Base-by-base conservation (phyloP, 108 stramenopile species). In the Nannochloropsis granulata region DNA sequence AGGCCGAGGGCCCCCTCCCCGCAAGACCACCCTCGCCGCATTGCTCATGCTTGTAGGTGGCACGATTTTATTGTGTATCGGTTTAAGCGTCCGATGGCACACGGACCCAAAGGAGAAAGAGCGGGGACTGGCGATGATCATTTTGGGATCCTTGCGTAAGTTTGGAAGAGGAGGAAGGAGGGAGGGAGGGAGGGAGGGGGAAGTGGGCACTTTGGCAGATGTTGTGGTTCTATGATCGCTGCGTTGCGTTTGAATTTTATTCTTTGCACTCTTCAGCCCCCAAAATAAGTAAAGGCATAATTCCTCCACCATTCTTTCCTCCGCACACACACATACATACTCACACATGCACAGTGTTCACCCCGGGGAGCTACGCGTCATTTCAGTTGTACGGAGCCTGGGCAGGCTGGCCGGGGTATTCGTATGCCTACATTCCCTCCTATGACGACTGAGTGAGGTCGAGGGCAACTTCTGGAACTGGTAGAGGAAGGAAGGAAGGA, bases 341-440 rank as follows among this genome's bases (percentile, higher is more conserved):
- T 5, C 34, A 34, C 34, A 34, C 34, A 45, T 19, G 19, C 23
- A 13, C 80, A 88, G 88, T 88, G 82, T 71, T 88, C 13, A 43
- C 82, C 11, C 88, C 88, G 9, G 88, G 88, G 13, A 88, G 82
- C 84, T 88, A 88, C 82, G 88, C 88, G 13, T 82, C 88, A 13
- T 16, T 85, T 34, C 84, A 88, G 25, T 26, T 88, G 23, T 43
- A 82, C 24, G 88, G 88, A 25, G 84, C 88, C 2, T 88, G 84
- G 71, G 81, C 84, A 43, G 88, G 88, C 14, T 88, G 88, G 88
- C 88, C 84, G n/a, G 88, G 88, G 44, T 88, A 85, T 78, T 79
- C 81, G 43, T 88, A 88, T 44, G 80, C n/a, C 45, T 46, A 79
- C 8, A 88, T 88, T 23, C 88, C 88, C 44, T 88, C 88, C 8